Conservation (phyloP, 176 grass and related monocot species). For the Saccharum officinarum region DNA sequence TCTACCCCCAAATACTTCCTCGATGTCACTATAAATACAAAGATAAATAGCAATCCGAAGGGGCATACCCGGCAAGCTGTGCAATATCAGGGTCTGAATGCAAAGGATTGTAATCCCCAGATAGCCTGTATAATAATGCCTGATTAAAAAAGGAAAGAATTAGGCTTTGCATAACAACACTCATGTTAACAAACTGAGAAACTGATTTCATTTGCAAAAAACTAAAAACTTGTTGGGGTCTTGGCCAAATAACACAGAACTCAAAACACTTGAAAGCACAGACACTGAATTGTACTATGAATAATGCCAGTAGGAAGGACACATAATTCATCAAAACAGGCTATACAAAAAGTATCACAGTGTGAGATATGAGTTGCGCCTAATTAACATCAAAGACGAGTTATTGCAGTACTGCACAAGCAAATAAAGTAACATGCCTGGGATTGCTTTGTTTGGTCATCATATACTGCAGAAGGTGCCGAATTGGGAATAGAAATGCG, state of each 20-base stretch:
- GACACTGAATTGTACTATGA: neutral
- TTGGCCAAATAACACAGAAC: neutral
- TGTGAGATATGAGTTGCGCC: neutral
- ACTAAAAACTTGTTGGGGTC: neutral
- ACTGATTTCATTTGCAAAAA: constrained; percentile 14
- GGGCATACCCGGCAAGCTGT: constrained; percentile 77
- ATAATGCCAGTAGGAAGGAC: neutral
- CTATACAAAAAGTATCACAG: neutral
- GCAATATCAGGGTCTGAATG: constrained; percentile 89
- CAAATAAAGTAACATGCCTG: constrained; percentile 52
- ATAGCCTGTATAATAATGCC: constrained; percentile 88
- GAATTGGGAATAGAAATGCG: constrained; percentile 72
- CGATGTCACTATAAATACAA: neutral
- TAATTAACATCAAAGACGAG: neutral
- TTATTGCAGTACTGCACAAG: neutral
- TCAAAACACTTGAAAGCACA: neutral
- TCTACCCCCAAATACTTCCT: neutral
- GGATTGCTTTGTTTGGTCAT: constrained; percentile 70
- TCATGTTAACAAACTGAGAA: neutral
- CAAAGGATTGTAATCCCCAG: constrained; percentile 95
- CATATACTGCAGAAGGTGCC: constrained; percentile 57
- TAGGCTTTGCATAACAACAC: constrained; percentile 19
- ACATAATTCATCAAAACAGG: constrained; percentile 7
- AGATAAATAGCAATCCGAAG: neutral
- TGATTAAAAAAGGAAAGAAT: constrained; percentile 24